A percentile compares a stretch with the other conserved stretches of the same genome.
Evolutionary conservation across 192 early-diverging fungal genomes (phyloP).

Genomic region (Allomyces macrogynus): DNA sequence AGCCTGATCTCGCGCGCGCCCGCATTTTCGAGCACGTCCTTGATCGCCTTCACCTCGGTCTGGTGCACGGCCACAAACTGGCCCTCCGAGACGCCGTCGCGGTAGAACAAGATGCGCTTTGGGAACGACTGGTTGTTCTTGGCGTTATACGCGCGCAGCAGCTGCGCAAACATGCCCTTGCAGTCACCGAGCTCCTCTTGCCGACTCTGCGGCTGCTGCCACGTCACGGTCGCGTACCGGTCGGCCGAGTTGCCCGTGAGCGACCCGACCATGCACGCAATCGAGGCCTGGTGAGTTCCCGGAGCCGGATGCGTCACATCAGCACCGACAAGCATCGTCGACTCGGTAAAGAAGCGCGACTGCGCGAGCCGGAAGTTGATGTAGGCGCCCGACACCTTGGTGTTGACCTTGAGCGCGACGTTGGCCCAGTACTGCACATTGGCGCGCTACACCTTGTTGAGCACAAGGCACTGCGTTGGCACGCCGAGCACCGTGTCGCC

Average conservation of each 20-base stretch:
- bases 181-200: slow-evolving; percentile 30
- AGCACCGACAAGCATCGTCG: slow-evolving; percentile 70
- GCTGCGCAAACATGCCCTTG: slow-evolving; percentile 26
- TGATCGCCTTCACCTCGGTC: slow-evolving; percentile 53
- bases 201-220: slow-evolving; percentile 20
- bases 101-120: slow-evolving; percentile 36
- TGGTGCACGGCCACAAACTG: slow-evolving; percentile 57
- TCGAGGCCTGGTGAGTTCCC: slow-evolving; percentile 38
- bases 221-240: slow-evolving; percentile 28
- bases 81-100: slow-evolving; percentile 67
- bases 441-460: slow-evolving; percentile 47
- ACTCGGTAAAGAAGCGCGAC: slow-evolving; percentile 45
- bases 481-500: slow-evolving; percentile 75
- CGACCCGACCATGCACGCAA: slow-evolving; percentile 36
- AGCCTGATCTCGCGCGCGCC: slow-evolving; percentile 52
- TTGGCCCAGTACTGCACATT: slow-evolving; percentile 90
- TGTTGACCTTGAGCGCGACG: slow-evolving; percentile 82
- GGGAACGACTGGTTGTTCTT: slow-evolving; percentile 32
- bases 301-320: slow-evolving; percentile 75
- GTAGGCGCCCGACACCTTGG: slow-evolving; percentile 83
- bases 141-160: slow-evolving; percentile 28
- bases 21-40: slow-evolving; percentile 32
- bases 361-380: slow-evolving; percentile 32
- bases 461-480: slow-evolving; percentile 77
- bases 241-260: slow-evolving; percentile 34